Evolutionary conservation across 805 yeast species (phyloP).

Genomic region (Candida yuanshanica): DNA sequence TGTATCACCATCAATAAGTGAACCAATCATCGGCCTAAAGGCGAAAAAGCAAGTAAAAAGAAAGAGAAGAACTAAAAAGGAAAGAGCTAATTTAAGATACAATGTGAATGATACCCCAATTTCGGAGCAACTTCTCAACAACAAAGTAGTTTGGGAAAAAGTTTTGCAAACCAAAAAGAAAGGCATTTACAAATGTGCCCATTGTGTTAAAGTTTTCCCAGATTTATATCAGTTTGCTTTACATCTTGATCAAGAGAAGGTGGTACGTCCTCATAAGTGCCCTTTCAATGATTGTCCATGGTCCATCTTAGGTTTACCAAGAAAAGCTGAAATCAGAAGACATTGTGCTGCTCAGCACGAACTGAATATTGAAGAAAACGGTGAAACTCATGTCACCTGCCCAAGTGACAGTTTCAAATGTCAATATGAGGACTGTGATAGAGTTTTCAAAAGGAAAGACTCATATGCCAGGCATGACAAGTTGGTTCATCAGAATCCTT

Average conservation of each 20-base stretch:
- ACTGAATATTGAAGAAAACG: conserved; percentile 3
- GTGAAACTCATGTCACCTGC: background rate
- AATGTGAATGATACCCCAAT: conserved; percentile 2
- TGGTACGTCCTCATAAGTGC: conserved; percentile 38
- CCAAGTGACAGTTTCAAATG: conserved; percentile 20
- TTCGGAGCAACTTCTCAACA: conserved; percentile 24
- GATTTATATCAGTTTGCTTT: conserved; percentile 33
- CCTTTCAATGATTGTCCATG: conserved; percentile 43
- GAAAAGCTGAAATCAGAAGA: conserved; percentile 43
- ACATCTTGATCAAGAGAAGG: conserved; percentile 38
- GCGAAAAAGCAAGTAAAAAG: background rate
- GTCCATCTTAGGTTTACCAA: conserved; percentile 42
- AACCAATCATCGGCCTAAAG: background rate
- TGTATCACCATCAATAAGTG: background rate
- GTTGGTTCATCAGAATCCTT: conserved; percentile 40
- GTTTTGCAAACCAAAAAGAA: conserved; percentile 31
- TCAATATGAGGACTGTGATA: conserved; percentile 35
- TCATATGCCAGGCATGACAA: conserved; percentile 47
- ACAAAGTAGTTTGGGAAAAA: conserved; percentile 23
- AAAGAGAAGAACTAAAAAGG: background rate
- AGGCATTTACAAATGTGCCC: conserved; percentile 42
- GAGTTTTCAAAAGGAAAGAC: conserved; percentile 46
- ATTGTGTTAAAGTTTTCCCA: conserved; percentile 36
- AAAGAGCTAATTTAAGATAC: background rate
- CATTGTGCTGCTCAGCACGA: conserved; percentile 45